A percentile compares a stretch with the other conserved stretches of the same genome.
Conservation (phyloP, 139 green algal species). For the Yamagishiella unicocca region DNA sequence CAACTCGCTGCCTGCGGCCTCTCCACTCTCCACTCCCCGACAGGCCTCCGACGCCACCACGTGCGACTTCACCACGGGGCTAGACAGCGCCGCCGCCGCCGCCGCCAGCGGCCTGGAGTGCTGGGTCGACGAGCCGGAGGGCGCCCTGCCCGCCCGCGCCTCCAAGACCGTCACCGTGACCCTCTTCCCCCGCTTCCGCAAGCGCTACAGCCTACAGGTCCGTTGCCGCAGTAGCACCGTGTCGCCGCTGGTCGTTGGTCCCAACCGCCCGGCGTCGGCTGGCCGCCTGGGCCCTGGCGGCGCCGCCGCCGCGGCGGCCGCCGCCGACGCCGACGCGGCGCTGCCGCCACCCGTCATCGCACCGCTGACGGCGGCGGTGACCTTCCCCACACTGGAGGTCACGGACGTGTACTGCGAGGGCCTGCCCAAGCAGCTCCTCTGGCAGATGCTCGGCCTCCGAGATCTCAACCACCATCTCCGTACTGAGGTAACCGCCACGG, state of each 20-base stretch:
- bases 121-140: constrained; percentile 68
- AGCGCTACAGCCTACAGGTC: constrained; percentile 68
- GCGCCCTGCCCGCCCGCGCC: constrained; percentile 54
- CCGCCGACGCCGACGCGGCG: background rate
- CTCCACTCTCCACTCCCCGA: background rate
- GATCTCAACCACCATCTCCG: constrained; percentile 69
- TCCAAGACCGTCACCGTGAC: constrained; percentile 63
- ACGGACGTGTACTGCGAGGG: constrained; percentile 62
- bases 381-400: constrained; percentile 65
- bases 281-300: background rate
- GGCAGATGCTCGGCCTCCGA: constrained; percentile 61
- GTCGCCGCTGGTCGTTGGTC: background rate
- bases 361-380: constrained; percentile 42
- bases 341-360: constrained; percentile 6
- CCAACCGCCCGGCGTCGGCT: constrained; percentile 31
- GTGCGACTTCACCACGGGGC: constrained; percentile 28
- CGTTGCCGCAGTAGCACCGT: constrained; percentile 51
- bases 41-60: background rate
- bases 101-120: constrained; percentile 35
- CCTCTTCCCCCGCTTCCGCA: constrained; percentile 66
- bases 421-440: constrained; percentile 60
- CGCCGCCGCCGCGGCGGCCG: background rate
- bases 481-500: constrained; percentile 44
- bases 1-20: too few species aligned
- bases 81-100: background rate